Percentiles rank a stretch among this genome's conserved stretches.
phyloP scores from a whole-genome alignment of 1,139 yeast genomes.

The Sugiyamaella xylanicola region DNA sequence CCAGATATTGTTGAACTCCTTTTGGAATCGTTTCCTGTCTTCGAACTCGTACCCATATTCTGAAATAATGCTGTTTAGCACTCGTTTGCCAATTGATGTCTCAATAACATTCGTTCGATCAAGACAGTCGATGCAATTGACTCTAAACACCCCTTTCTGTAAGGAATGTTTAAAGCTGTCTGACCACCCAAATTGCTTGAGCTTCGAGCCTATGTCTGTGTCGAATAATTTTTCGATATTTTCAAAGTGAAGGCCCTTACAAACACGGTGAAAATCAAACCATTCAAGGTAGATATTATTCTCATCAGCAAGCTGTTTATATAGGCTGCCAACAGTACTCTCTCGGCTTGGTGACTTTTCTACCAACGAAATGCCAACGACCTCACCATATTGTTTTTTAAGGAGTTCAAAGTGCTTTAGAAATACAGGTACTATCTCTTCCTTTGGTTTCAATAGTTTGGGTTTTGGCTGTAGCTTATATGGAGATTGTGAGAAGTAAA shows the following conservation, averaged over 20 bases:
- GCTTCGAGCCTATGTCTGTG: constrained; percentile 31
- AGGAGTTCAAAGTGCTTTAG: constrained; percentile 41
- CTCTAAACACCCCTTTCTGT: constrained; percentile 46
- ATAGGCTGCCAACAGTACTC: constrained; percentile 42
- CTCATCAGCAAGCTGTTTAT: constrained; percentile 36
- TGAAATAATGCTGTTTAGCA: constrained; percentile 37
- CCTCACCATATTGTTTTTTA: constrained; percentile 34
- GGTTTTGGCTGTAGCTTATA: constrained; percentile 52
- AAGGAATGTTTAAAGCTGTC: constrained; percentile 28
- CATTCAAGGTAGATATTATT: constrained; percentile 41
- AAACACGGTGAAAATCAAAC: constrained; percentile 50
- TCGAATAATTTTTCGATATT: constrained; percentile 41
- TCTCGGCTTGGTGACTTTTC: constrained; percentile 45
- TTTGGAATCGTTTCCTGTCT: constrained; percentile 18
- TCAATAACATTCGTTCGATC: constrained; percentile 50
- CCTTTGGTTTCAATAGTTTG: constrained; percentile 37
- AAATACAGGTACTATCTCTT: constrained; percentile 36
- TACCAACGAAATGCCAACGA: constrained; percentile 44
- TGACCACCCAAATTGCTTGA: constrained; percentile 40
- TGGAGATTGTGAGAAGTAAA: constrained; percentile 56
- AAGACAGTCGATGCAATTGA: constrained; percentile 49
- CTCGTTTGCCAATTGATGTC: constrained; percentile 40
- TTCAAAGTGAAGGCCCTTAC: constrained; percentile 47
- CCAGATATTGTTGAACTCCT: constrained; percentile 44
- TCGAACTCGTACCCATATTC: constrained; percentile 27